These are phyloP conservation scores for Tuctoria greenei DNA, from an alignment of 176 grass and related monocot species.

Conservation along the genomic window DNA sequence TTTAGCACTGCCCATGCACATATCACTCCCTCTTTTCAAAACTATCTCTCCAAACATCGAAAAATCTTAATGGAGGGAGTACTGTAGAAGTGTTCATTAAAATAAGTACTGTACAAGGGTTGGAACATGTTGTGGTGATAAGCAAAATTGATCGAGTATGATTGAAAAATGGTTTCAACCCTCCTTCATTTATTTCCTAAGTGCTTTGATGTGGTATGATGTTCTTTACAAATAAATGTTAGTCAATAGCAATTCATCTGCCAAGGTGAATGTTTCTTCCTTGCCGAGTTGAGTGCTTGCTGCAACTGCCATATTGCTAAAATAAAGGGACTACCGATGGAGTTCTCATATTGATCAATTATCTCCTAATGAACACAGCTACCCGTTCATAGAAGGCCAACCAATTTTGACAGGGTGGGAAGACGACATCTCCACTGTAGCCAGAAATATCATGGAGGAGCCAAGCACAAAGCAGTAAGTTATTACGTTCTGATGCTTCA, in stretches of 20 bases:
- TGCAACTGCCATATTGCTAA: neutral
- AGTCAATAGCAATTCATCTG: neutral
- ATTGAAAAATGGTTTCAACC: no score
- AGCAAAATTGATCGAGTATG: no score
- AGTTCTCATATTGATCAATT: conserved; percentile 10
- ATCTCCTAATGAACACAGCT: conserved; percentile 38
- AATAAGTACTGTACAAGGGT: no score
- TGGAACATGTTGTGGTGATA: no score
- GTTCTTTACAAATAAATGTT: no score
- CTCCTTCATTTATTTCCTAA: no score
- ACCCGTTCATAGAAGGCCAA: conserved; percentile 48
- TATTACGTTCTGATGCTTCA: neutral
- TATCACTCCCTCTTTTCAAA: no score
- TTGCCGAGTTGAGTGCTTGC: neutral
- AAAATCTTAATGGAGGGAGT: no score
- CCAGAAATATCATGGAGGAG: conserved; percentile 60
- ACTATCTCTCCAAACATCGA: no score
- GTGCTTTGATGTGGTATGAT: no score
- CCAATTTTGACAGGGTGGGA: conserved; percentile 71
- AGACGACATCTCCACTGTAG: conserved; percentile 61
- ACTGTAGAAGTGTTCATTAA: no score
- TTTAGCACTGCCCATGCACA: neutral
- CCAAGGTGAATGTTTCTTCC: neutral
- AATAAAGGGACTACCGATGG: neutral
- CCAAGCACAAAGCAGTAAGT: conserved; percentile 66